Conservation (phyloP, 75 land plant genomes). For the Pinus tabuliformis region DNA sequence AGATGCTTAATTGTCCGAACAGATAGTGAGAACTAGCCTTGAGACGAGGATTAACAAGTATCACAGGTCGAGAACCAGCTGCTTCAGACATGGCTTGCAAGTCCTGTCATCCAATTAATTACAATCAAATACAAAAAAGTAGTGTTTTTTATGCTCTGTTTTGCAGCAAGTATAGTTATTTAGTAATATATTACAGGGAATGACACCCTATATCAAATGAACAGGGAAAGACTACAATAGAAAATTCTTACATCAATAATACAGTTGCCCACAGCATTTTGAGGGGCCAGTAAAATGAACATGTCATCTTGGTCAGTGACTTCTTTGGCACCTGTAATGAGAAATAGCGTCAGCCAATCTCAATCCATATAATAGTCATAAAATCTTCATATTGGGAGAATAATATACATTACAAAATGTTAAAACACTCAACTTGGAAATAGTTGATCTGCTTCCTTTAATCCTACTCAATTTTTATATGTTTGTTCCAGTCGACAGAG, state of each 20-base stretch:
- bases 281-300: conserved; percentile 91
- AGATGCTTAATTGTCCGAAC: background rate
- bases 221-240: background rate
- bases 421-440: too few relatives aligned
- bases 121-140: conserved; percentile 1
- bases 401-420: background rate
- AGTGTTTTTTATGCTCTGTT: background rate
- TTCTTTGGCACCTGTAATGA: conserved; percentile 65
- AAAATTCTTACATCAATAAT: conserved; percentile 74
- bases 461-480: background rate
- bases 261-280: conserved; percentile 99
- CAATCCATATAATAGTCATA: background rate
- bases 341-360: background rate
- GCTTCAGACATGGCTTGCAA: conserved; percentile 89
- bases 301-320: conserved; percentile 87
- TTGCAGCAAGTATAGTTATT: background rate
- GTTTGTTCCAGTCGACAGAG: background rate
- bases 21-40: conserved; percentile 41
- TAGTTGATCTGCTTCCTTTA: too few relatives aligned
- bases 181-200: background rate
- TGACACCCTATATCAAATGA: background rate
- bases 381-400: background rate
- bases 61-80: conserved; percentile 84
- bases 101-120: conserved; percentile 50
- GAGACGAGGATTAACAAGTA: conserved; percentile 84